A percentile compares a stretch with the other conserved stretches of the same genome.
Evolutionary conservation across 305 asterid species (phyloP).

Genomic region (Fraxinus baroniana): DNA sequence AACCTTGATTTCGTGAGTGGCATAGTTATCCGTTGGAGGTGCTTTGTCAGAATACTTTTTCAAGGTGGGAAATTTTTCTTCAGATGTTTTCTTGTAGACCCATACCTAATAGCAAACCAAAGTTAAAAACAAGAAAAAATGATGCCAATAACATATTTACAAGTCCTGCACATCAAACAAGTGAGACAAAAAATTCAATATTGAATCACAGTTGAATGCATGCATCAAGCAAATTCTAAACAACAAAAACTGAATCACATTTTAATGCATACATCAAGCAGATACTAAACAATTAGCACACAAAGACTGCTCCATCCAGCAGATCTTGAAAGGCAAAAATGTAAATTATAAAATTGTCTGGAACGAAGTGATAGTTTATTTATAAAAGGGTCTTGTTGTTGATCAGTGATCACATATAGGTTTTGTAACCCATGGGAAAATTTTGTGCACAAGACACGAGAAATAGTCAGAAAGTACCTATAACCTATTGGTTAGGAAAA

Average conservation of each 20-base stretch:
- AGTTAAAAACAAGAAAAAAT: constrained; percentile 13
- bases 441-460: neutral
- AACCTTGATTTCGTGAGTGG: constrained; percentile 83
- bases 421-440: neutral
- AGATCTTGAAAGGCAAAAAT: neutral
- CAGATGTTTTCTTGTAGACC: constrained; percentile 94
- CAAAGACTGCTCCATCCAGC: constrained; percentile 15
- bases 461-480: neutral
- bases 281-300: neutral
- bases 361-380: neutral
- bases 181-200: neutral
- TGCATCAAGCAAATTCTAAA: constrained; percentile 12
- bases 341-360: neutral
- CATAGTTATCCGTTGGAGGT: constrained; percentile 80
- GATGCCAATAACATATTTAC: constrained; percentile 1
- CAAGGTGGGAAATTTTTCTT: constrained; percentile 89
- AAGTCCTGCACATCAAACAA: neutral
- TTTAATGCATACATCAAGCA: constrained; percentile 18
- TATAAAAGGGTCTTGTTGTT: neutral
- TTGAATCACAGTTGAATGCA: constrained; percentile 8
- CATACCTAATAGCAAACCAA: constrained; percentile 55
- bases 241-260: neutral
- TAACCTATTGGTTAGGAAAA: neutral
- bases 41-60: constrained; percentile 93
- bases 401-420: neutral